phyloP scores from a whole-genome alignment of 108 stramenopile genomes.

The Chaetoceros tenuissimus region DNA sequence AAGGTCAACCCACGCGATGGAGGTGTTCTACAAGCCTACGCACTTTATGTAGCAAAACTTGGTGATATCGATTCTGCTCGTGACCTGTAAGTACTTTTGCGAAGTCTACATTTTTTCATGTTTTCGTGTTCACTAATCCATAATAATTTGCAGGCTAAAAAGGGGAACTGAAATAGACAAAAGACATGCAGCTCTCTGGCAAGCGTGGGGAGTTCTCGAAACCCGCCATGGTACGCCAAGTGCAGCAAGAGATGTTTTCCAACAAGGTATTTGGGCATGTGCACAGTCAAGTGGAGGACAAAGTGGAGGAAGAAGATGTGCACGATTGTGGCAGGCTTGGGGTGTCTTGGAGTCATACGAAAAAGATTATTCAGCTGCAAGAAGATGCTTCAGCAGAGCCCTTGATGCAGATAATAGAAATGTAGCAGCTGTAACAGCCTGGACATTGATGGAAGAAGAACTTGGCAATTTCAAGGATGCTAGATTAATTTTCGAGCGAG shows the following conservation, averaged over 20 bases:
- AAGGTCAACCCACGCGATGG: conserved; percentile 76
- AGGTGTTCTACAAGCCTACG: conserved; percentile 81
- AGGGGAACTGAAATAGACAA: conserved; percentile 71
- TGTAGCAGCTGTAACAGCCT: conserved; percentile 74
- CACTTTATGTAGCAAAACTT: conserved; percentile 69
- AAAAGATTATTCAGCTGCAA: conserved; percentile 71
- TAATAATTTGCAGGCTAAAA: conserved; percentile 22
- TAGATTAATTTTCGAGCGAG: conserved; percentile 53
- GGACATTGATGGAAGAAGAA: conserved; percentile 74
- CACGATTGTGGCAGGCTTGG: conserved; percentile 88
- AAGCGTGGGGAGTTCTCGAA: conserved; percentile 90
- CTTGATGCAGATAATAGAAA: conserved; percentile 83
- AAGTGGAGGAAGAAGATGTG: conserved; percentile 76
- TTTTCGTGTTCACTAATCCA: conserved; percentile 1
- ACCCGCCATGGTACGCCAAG: conserved; percentile 62
- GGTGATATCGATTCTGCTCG: conserved; percentile 79
- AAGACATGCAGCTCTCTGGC: conserved; percentile 82
- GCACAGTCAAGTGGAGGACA: conserved; percentile 71
- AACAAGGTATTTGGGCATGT: conserved; percentile 87
- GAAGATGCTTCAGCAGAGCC: conserved; percentile 78
- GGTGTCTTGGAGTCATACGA: conserved; percentile 75
- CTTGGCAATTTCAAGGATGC: conserved; percentile 64
- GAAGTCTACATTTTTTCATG: background rate
- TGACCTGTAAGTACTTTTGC: conserved; percentile 38
- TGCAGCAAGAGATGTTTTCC: conserved; percentile 71